Evolutionary conservation across 1,284 basidiomycete genomes (phyloP), one percentile per base, ranked within the genome.

Genomic region (Leucoagaricus sp.): DNA sequence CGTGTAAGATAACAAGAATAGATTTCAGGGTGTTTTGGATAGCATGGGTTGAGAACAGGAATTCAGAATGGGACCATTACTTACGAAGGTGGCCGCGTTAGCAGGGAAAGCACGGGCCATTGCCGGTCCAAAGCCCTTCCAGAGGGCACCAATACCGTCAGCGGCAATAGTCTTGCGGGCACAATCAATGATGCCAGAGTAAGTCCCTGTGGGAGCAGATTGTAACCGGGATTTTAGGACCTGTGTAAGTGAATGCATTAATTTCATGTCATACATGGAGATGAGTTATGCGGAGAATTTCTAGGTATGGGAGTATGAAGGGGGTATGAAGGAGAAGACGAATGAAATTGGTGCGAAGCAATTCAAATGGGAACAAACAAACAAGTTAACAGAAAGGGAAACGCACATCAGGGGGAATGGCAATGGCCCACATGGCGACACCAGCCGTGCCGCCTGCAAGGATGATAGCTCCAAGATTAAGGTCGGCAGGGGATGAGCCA

Each of bases 91-190:
- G n/a, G 94, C 94, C 49, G 94, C 94, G 71, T 96, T 96, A 26
- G 94, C 94, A 5, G 94, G 93, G 83, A 95, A 93, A 50, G 92
- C 91, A 68, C 94, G 78, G 50, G 86, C 89, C 94, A 98, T 98
- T 17, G 96, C 96, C 23, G 97, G 97, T 52, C 93, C 96, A 69
- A 98, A 94, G 25, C 96, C 97, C 75, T 92, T 98, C 92, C 96
- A 99, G 29, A 99, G 79, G 5, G 96, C 96, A 38, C 77, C 79
- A 23, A 92, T 78, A 48, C 97, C 97, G 72, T 98, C 96, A 58
- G 81, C 82, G n/a, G 93, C 91, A 62, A 99, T 91, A 4, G 95
- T 94, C 76, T 98, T 94, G 53, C 88, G 79, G 29, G 91, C 86
- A 69, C 97, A 99, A 72, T 99, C 97, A 59, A 98, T 65, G 69